Percentiles rank a stretch among this genome's conserved stretches.
phyloP scores from a whole-genome alignment of 1,284 basidiomycete genomes.

The Boletus albobrunnescens region DNA sequence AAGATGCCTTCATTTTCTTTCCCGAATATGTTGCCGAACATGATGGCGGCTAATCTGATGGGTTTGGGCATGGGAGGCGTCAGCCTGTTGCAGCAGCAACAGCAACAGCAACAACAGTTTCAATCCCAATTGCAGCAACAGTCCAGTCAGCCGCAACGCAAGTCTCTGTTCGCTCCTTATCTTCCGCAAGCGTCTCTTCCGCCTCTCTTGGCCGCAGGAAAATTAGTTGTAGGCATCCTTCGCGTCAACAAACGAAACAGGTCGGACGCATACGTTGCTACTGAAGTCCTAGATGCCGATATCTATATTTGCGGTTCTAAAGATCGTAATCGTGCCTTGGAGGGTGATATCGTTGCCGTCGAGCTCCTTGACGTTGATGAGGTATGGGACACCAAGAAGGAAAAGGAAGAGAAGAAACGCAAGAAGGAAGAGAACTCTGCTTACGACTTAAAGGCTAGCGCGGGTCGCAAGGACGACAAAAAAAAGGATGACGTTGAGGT shows the following conservation, averaged over 20 bases:
- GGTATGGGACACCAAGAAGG: constrained; percentile 99
- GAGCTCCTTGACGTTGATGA: constrained; percentile 97
- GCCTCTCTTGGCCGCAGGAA: constrained; percentile 94
- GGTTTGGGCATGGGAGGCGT: constrained; percentile 79
- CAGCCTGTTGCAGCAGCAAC: constrained; percentile 79
- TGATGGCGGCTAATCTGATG: constrained; percentile 95
- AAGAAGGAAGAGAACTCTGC: constrained; percentile 99
- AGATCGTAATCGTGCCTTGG: constrained; percentile 96
- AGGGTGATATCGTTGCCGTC: constrained; percentile 98
- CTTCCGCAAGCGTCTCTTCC: constrained; percentile 97
- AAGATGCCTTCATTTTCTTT: constrained; percentile 98
- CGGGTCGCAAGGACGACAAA: constrained; percentile 92
- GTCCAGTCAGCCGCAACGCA: constrained; percentile 88
- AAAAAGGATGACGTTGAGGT: constrained; percentile 99
- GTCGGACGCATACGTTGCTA: constrained; percentile 99
- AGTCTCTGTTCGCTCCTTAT: constrained; percentile 98
- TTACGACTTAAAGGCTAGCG: constrained; percentile 74
- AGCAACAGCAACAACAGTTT: constrained; percentile 70
- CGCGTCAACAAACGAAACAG: constrained; percentile 99
- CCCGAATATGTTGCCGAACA: constrained; percentile 93
- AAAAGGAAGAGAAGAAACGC: constrained; percentile 99
- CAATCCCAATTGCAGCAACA: constrained; percentile 89
- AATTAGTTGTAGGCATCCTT: constrained; percentile 95
- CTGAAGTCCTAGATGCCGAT: constrained; percentile 96
- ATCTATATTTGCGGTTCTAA: constrained; percentile 99